phyloP scores from a whole-genome alignment of 352 stramenopile genomes.

The Pythium angustatum region DNA sequence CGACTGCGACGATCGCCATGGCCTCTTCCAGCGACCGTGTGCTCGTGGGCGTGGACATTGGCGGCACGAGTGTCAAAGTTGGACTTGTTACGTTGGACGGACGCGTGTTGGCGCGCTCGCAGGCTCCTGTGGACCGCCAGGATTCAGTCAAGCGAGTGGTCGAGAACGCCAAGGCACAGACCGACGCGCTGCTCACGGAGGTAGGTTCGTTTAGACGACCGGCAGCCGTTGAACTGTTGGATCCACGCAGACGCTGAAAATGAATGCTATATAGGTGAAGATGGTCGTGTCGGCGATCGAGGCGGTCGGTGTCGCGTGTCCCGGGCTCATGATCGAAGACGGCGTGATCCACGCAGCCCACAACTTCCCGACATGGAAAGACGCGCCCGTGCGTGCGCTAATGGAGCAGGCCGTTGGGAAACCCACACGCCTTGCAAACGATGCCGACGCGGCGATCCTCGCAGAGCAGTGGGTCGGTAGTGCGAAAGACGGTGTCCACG shows the following conservation, averaged over 20 bases:
- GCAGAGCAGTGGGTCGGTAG: constrained; percentile 81
- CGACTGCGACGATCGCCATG: not conserved
- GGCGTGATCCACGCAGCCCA: constrained; percentile 64
- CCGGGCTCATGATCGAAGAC: constrained; percentile 47
- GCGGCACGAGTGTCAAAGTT: constrained; percentile 72
- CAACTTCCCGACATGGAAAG: constrained; percentile 71
- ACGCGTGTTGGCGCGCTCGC: constrained; percentile 44
- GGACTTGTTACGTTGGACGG: constrained; percentile 58
- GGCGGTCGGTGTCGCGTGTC: constrained; percentile 62
- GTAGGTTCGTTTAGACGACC: constrained; percentile 31
- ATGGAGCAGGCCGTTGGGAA: constrained; percentile 42
- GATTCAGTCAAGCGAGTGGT: constrained; percentile 58
- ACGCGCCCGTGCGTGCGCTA: constrained; percentile 62
- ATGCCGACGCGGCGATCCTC: constrained; percentile 79
- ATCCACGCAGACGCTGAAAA: no score
- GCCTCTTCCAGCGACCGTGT: constrained; percentile 13
- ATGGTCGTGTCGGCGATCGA: constrained; percentile 30
- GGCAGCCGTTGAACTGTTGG: no score
- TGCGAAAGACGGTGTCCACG: constrained; percentile 53
- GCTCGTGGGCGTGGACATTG: constrained; percentile 73
- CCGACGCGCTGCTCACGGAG: constrained; percentile 46
- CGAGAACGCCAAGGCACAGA: constrained; percentile 37
- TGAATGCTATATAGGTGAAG: constrained; percentile 25
- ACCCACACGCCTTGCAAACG: constrained; percentile 64
- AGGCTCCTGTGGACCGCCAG: constrained; percentile 44